Base-by-base conservation (phyloP, 805 yeast species). In the Zygosaccharomyces pseudorouxii region DNA sequence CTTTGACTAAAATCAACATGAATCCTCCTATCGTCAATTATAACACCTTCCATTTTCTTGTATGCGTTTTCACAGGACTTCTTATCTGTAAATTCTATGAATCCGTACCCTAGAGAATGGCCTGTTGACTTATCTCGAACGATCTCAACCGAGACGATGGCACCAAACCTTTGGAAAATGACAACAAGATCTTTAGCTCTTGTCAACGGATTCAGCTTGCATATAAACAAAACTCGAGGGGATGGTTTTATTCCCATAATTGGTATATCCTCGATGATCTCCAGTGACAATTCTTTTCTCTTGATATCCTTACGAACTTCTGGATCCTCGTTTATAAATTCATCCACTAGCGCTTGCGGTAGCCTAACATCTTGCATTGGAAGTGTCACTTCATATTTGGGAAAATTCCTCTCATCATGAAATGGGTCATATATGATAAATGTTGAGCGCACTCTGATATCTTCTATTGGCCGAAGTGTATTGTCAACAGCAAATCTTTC, bases 1-100 rank as follows among this genome's bases (percentile, higher is more conserved):
- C 81, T 75, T 59, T 83, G 89, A 50, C 83, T 76, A 68, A 83
- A 83, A 60, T 83, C 89, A 38, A 83, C 85, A 50, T 79, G 79
- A 19, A 84, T 76, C 47, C 84, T 69, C 37, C 76, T 60, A 48
- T 83, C 89, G 59, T 83, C 89, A 33, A 83, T 80, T 39, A 82
- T 57, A 3, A 79, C 83, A 12, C 76, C 77, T 36, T 81, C 79
- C 80, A 83, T 78, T 57, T 78, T 79, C 47, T 70, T 63, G 58
- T 80, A 83, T 0, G 89, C 89, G n/a, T 57, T 53, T 52, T 84
- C 88, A 43, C 86, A 82, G 31, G 73, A 71, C 36, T 68, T 65
- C 50, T 70, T 69, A 1, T 65, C 59, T 19, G 69, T 72, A 58
- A 68, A 83, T 56, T 82, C 86, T 27, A 84, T 76, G 52, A 84